Evolutionary conservation across 352 stramenopile genomes (phyloP), one percentile per base, ranked within the genome.

Genomic region (Phytophthora fragariaefolia): DNA sequence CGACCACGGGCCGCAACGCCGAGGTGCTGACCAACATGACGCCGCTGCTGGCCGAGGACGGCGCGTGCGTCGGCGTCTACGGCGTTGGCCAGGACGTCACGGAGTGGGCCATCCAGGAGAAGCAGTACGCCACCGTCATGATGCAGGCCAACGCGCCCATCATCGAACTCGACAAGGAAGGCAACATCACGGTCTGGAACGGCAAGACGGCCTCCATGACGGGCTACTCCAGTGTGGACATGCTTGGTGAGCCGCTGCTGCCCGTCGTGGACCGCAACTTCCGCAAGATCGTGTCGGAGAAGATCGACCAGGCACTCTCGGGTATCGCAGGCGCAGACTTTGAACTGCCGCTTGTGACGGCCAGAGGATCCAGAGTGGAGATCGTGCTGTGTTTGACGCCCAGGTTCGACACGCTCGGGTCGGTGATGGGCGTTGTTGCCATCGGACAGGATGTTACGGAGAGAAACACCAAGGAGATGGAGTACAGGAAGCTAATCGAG

Each of bases 401-500:
- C 17, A 70, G 78, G n/a, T 81, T 85, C 20, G 76, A 83, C 24
- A 68, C 70, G 7, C 34, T 69, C 0, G 76, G 78, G 12, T 53
- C 66, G 0, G 77, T 87, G 1, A 60, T 78, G 26, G 79, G 80
- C 1, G 65, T 87, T 2, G 78, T 89, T 13, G 78, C 76, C 22
- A 89, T 89, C 23, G 80, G 80, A 7, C 80, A 88, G 42, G 78
- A 86, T 52, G 74, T 90, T 23, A 88, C 79, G 22, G 77, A 87
- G 48, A 71, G 76, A n/a, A 89, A 87, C 58, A 82, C 82, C 8
- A 86, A 90, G 66, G 80, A 90, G 60, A 83, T 84, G 73, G 82
- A 89, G 65, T 89, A 89, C 67, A 66, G 70, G 3, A 84, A 86
- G 36, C 71, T 97, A 12, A 95, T 97, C 30, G 89, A 97, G 53